Conservation (phyloP, 768 basidiomycete genomes). For the Russula sp. region DNA sequence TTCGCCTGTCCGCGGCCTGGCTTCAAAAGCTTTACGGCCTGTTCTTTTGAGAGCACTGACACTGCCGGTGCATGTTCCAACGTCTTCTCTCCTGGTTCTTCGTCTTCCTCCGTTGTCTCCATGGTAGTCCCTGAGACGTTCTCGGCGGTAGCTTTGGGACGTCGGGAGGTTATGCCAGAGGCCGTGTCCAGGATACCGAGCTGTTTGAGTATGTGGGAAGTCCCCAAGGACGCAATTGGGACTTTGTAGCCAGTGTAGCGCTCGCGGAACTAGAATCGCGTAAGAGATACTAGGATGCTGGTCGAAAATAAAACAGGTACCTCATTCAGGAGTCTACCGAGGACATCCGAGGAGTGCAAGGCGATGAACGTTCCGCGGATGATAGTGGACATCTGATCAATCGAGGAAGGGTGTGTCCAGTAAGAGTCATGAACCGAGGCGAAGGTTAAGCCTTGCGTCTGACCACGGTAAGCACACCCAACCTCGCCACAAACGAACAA, state of each 20-base stretch:
- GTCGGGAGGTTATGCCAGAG: constrained; percentile 33
- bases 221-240: constrained; percentile 44
- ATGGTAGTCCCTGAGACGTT: constrained; percentile 9
- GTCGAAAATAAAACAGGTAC: constrained; percentile 36
- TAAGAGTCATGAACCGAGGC: constrained; percentile 98
- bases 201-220: constrained; percentile 21
- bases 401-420: constrained; percentile 89
- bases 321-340: constrained; percentile 65
- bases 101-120: constrained; percentile 14
- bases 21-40: constrained; percentile 21
- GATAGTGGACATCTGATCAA: constrained; percentile 81
- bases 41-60: constrained; percentile 22
- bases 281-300: background rate
- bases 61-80: constrained; percentile 26
- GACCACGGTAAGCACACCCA: constrained; percentile 4
- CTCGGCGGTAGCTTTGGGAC: constrained; percentile 14
- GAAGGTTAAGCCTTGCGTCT: constrained; percentile 74
- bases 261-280: constrained; percentile 17
- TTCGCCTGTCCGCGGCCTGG: background rate
- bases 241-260: constrained; percentile 50
- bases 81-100: constrained; percentile 21
- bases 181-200: constrained; percentile 32
- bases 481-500: background rate
- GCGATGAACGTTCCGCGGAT: constrained; percentile 93
- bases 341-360: constrained; percentile 82